Evolutionary conservation across 2,329 filamentous ascomycete species (phyloP).

Genomic region (Trichoderma hamatum): DNA sequence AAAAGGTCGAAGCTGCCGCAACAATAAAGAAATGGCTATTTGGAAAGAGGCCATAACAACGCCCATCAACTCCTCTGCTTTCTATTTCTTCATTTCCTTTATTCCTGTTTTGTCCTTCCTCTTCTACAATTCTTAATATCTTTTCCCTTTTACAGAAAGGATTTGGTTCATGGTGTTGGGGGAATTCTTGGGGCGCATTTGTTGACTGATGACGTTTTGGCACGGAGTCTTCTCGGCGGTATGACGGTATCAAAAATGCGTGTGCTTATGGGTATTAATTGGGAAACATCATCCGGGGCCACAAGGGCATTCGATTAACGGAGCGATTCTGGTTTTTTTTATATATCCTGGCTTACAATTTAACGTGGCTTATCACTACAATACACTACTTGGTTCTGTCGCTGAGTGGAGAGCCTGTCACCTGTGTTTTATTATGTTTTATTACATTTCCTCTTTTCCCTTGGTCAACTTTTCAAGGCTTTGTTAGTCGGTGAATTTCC

Average conservation of each 20-base stretch:
- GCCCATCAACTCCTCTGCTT: neutral
- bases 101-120: neutral
- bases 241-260: neutral
- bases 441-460: neutral
- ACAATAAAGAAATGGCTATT: slow-evolving; percentile 23
- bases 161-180: slow-evolving; percentile 1
- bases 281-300: slow-evolving; percentile 8
- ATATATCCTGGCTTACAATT: slow-evolving; percentile 17
- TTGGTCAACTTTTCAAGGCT: slow-evolving; percentile 34
- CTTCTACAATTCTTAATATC: neutral
- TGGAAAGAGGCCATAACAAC: slow-evolving; percentile 11
- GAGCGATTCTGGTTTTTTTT: slow-evolving; percentile 11
- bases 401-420: neutral
- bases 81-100: too few relatives aligned
- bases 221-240: slow-evolving; percentile 17
- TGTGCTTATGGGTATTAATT: slow-evolving; percentile 12
- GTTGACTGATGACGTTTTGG: neutral
- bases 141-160: neutral
- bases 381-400: slow-evolving; percentile 14
- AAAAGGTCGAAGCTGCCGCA: slow-evolving; percentile 26
- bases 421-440: neutral
- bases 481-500: slow-evolving; percentile 77
- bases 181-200: slow-evolving; percentile 6
- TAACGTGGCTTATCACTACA: slow-evolving; percentile 4
- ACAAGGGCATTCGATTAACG: slow-evolving; percentile 1